Base-by-base conservation (phyloP, 140 eudicot species). In the Flaveria floridana region DNA sequence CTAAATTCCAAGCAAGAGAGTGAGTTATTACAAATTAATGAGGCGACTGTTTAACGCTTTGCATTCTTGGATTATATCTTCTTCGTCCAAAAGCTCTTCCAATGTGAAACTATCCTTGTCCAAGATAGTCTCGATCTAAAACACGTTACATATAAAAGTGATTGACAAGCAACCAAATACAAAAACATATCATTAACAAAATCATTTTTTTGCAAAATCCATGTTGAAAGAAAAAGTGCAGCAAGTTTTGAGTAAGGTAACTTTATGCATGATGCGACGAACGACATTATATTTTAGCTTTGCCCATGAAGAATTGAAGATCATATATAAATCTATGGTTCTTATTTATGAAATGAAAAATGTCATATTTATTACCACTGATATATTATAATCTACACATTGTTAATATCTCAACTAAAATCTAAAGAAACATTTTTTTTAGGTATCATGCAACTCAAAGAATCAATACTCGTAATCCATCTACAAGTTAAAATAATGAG, bases 61-160 rank as follows among this genome's bases (percentile, higher is more conserved):
- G 99, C 99, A 93, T 82, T 93, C 99, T 85, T 93, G 99, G 74
- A 93, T 93, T 62, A 93, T 93, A 83, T 93, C 99, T 82, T 93
- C 99, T 81, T 93, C 97, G 66, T 93, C 99, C 91, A 93, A 80
- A 42, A 93, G 91, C 88, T 93, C 99, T 78, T 93, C 99, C 88
- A 93, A 76, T 67, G 97, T 85, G 76, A 86, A 86, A 82, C 82
- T 87, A 39, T 90, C 99, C 89, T 88, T 90, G 89, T 93, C 99
- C 71, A 93, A 77, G 30, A 89, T 82, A 12, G 87, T 73, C 71
- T 92, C 98, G 67, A 92, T 90, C 98, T 92, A 67, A 68, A 77
- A 78, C 71, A 72, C 4, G 63, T 73, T 65, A 13, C 64, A 62
- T 73, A 75, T 61, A 65, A 68, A 34, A 62, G 3, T 53, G 34